Evolutionary conservation across 2,329 filamentous ascomycete species (phyloP), one percentile per base, ranked within the genome.

Genomic region (Beauveria australis): DNA sequence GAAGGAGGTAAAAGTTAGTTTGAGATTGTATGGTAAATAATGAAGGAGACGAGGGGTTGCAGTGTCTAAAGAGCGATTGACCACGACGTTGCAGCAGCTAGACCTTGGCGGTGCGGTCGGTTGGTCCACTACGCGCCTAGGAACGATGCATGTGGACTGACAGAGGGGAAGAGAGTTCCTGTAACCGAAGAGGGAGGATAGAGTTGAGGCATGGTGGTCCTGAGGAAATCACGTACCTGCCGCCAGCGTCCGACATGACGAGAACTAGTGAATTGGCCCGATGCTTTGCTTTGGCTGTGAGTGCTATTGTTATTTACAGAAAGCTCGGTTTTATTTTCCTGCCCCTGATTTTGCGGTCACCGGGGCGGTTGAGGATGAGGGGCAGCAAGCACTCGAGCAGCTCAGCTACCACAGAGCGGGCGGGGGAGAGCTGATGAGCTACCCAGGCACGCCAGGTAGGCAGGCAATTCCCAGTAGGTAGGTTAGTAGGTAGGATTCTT

Each of bases 221-320:
- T 8, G 44, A 48, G 33, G 9, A 46, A 19, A 33, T 41, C 10
- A 61, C 66, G 55, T 65, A 73, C 71, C 65, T 68, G 16, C 71
- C 69, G 59, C 68, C 68, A 41, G 69, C 64, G 44, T 73, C 70
- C 37, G 71, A 69, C 71, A 73, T 73, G 60, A 18, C 48, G 65
- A 64, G n/a, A 5, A 24, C 37, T 33, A 33, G 37, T n/a, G 30
- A 52, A 52, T 56, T 52, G 59, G 26, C 46, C 52, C 24, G 33
- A n/a, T 22, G 33, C 47, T 47, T 53, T 47, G 41, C 48, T 40
- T 52, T 10, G 33, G 46, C 6, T 40, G 56, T 40, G 40, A 33
- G 57, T 53, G 57, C n/a, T 28, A 49, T 10, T 26, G 19, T 57
- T 30, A 5, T 59, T 59, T 14, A 51, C 37, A 12, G 43, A 28